Evolutionary conservation across 2,329 filamentous ascomycete genomes (phyloP), one percentile per base, ranked within the genome.

Genomic region (Fusarium siculi): DNA sequence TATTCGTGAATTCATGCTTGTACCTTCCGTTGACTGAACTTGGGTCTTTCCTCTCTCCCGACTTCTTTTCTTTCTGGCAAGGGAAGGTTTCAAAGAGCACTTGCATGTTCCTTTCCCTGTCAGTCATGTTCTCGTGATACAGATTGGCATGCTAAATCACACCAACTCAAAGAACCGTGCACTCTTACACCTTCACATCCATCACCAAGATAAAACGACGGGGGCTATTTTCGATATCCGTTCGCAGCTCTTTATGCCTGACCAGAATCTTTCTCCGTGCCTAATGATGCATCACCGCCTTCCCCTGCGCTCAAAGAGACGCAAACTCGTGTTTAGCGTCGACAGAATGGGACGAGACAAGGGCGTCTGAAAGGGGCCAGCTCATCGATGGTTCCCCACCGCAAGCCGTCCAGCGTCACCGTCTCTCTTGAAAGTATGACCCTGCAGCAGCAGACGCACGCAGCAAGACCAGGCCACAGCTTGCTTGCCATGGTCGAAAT

Each of bases 201-300:
- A 58, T 46, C 59, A 61, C 55, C 63, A 64, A 32, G 49, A 53
- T 30, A 61, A 66, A 46, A 23, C 25, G 52, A 43, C 56, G 56
- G 55, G 44, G 42, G 44, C 56, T 55, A 50, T 61, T 54, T 42
- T 61, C 40, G 34, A 55, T 62, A 57, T 63, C 57, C 59, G 54
- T 60, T 58, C 64, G 37, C 37, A 55, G 61, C 55, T 57, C 63
- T 77, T 75, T 70, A 67, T 76, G 75, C 75, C 75, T 75, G 74
- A 77, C 72, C 64, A 67, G 25, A 37, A 42, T 57, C 25, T 72
- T 68, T 60, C 75, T 76, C 65, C 49, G 37, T 68, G 76, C 74
- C 76, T 75, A 76, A 78, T 70, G 73, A 78, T 76, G 76, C 76
- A 78, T 78, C 76, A 72, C 73, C 71, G 74, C 75, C 70, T 74